These are phyloP conservation scores for Dispira simplex DNA, from an alignment of 192 early-diverging fungal species.

Conservation along the genomic window DNA sequence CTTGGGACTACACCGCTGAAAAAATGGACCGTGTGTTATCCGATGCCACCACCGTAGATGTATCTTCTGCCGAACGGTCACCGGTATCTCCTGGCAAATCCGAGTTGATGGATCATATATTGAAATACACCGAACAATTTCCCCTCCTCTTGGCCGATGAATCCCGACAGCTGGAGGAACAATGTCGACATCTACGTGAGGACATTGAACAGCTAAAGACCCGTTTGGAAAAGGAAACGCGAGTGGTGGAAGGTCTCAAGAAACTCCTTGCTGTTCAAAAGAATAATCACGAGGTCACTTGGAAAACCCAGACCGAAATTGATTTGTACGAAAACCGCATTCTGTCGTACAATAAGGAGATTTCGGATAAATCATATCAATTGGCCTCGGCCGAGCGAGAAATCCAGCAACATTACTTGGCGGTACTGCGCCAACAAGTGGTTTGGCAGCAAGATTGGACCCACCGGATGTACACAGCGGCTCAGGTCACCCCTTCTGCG, in stretches of 20 bases:
- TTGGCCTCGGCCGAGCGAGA: neutral
- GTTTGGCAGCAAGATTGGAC: constrained; percentile 1
- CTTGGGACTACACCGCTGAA: too few species aligned
- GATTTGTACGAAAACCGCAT: constrained; percentile 10
- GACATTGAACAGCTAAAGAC: neutral
- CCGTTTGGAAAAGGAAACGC: constrained; percentile 7
- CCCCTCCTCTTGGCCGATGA: constrained; percentile 1
- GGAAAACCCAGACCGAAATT: constrained; percentile 10
- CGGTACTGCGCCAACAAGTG: constrained; percentile 7
- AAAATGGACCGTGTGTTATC: too few species aligned
- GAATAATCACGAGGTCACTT: neutral
- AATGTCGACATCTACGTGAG: neutral
- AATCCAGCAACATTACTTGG: constrained; percentile 4
- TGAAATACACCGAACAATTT: neutral
- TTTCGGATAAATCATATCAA: neutral
- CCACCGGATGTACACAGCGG: neutral
- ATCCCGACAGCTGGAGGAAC: neutral
- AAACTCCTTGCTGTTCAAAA: neutral
- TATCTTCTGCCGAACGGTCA: too few species aligned
- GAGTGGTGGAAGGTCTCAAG: constrained; percentile 1
- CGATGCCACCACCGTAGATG: too few species aligned
- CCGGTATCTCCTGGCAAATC: neutral
- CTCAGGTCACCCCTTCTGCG: neutral
- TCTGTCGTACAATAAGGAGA: constrained; percentile 9
- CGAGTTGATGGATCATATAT: neutral